Conservation (phyloP, 192 early-diverging fungal species). For the Phycomyces blakesleeanus region DNA sequence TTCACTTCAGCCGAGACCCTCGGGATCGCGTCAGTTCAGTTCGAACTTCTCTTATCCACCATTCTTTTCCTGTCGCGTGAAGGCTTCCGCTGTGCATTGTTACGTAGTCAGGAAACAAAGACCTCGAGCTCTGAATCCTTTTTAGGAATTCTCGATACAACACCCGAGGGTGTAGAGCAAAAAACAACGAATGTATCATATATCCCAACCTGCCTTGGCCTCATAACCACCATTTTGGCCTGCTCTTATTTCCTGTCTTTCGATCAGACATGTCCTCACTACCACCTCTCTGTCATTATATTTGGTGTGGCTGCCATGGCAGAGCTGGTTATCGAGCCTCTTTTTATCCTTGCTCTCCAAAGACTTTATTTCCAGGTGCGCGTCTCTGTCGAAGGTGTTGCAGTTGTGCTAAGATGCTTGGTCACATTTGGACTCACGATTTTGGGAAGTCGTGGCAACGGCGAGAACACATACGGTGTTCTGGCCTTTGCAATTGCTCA, state of each 20-base stretch:
- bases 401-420: constrained; percentile 70
- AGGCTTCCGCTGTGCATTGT: constrained; percentile 67
- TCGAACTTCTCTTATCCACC: constrained; percentile 86
- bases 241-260: constrained; percentile 47
- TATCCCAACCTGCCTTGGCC: constrained; percentile 60
- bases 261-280: constrained; percentile 40
- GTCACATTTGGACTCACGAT: constrained; percentile 62
- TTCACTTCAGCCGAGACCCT: constrained; percentile 69
- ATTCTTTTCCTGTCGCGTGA: constrained; percentile 90
- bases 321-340: constrained; percentile 83
- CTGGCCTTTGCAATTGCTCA: constrained; percentile 80
- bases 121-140: background rate
- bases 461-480: constrained; percentile 51
- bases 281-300: constrained; percentile 51
- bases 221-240: constrained; percentile 53
- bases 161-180: constrained; percentile 38
- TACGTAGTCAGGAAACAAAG: constrained; percentile 48
- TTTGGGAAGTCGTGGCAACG: constrained; percentile 37
- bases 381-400: constrained; percentile 79
- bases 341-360: constrained; percentile 72
- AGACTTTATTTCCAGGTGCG: constrained; percentile 73
- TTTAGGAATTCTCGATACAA: background rate
- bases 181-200: constrained; percentile 71
- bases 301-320: constrained; percentile 75
- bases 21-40: constrained; percentile 76